phyloP scores from a whole-genome alignment of 192 early-diverging fungal genomes.

The Haplosporangium gracile region DNA sequence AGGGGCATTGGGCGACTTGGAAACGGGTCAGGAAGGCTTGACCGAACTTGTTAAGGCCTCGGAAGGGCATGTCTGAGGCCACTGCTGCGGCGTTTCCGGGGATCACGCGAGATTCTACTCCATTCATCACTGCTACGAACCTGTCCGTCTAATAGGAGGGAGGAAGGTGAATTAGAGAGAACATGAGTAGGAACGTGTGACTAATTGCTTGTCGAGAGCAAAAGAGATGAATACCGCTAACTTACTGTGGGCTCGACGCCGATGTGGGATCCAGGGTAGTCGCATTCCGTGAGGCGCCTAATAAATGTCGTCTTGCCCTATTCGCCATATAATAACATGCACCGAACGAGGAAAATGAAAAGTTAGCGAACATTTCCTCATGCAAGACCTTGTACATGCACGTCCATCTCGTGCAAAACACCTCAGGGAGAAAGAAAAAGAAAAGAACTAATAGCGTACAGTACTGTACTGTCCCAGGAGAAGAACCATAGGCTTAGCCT shows the following conservation, averaged over 20 bases:
- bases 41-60: constrained; percentile 84
- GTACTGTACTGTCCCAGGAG: constrained; percentile 92
- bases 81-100: constrained; percentile 92
- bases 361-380: background rate
- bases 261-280: constrained; percentile 87
- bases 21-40: constrained; percentile 85
- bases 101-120: constrained; percentile 79
- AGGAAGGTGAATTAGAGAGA: background rate
- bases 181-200: background rate
- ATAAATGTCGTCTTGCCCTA: constrained; percentile 90
- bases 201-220: background rate
- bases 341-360: background rate
- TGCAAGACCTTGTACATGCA: background rate
- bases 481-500: constrained; percentile 89
- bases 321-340: background rate
- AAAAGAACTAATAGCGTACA: constrained; percentile 28
- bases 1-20: constrained; percentile 85
- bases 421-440: background rate
- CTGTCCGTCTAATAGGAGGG: constrained; percentile 74
- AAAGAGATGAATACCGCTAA: background rate
- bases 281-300: constrained; percentile 78
- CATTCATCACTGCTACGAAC: constrained; percentile 88
- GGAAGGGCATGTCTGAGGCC: constrained; percentile 84
- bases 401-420: background rate
- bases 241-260: constrained; percentile 86